These are phyloP conservation scores for Miamiensis avidus DNA, from an alignment of 169 alveolate genomes.

Conservation along the genomic window DNA sequence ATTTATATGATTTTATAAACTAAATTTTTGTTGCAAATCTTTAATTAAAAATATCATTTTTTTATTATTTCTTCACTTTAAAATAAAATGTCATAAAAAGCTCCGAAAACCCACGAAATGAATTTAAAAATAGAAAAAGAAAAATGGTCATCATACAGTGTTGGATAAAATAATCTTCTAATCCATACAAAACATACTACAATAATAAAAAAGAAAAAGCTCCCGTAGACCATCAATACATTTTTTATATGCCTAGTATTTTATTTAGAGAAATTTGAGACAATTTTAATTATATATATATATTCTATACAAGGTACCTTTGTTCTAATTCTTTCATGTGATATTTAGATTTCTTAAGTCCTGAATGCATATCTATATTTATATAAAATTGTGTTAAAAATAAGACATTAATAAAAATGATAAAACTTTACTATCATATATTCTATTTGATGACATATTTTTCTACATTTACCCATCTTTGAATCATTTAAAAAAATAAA, in stretches of 20 bases:
- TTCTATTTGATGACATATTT: not conserved
- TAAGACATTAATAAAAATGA: not conserved
- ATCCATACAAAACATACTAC: not conserved
- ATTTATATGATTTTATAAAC: too few relatives aligned
- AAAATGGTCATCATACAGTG: not conserved
- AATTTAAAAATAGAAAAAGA: not conserved
- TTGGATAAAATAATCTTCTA: not conserved
- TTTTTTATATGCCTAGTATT: not conserved
- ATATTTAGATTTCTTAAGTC: not conserved
- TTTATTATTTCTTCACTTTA: too few relatives aligned
- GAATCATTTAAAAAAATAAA: too few relatives aligned
- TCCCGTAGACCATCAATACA: not conserved
- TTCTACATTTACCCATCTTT: not conserved
- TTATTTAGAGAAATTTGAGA: too few relatives aligned
- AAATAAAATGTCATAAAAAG: too few relatives aligned
- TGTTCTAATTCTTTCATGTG: not conserved
- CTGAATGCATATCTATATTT: not conserved
- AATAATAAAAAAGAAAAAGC: not conserved
- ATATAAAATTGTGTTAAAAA: not conserved
- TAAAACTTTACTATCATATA: not conserved
- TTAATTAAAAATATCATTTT: too few relatives aligned
- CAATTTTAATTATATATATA: too few relatives aligned
- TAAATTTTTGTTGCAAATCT: too few relatives aligned
- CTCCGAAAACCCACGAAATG: too few relatives aligned
- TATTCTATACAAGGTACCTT: not conserved